Conservation (phyloP, 768 basidiomycete species). For the Mycena rosella region DNA sequence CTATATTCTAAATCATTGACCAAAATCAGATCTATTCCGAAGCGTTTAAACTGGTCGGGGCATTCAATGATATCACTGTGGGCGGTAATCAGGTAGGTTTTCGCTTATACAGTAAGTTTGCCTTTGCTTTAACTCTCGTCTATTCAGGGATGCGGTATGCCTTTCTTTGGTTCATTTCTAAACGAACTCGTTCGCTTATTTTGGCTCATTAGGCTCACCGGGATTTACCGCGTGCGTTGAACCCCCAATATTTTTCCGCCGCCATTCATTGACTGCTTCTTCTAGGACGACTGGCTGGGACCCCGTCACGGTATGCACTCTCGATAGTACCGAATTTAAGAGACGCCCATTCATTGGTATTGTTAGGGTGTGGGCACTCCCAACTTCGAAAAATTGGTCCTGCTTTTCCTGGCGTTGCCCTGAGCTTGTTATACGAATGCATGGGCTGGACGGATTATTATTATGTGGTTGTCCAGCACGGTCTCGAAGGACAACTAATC, state of each 20-base stretch:
- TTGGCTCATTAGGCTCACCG: constrained; percentile 41
- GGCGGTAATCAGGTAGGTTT: constrained; percentile 49
- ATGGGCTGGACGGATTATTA: too few species aligned
- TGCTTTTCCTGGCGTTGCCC: constrained; percentile 51
- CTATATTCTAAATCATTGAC: not conserved
- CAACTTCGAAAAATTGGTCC: constrained; percentile 47
- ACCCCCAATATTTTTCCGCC: not conserved
- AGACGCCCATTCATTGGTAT: not conserved
- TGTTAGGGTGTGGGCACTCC: constrained; percentile 54
- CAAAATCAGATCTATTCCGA: constrained; percentile 52
- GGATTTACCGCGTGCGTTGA: constrained; percentile 52
- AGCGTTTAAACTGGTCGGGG: constrained; percentile 41
- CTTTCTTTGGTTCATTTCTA: not conserved
- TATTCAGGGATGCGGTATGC: constrained; percentile 15
- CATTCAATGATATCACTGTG: constrained; percentile 57
- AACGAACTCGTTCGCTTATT: not conserved
- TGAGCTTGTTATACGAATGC: constrained; percentile 37
- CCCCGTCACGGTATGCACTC: constrained; percentile 51
- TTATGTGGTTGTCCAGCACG: too few species aligned
- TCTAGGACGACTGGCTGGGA: constrained; percentile 55
- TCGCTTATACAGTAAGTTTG: not conserved
- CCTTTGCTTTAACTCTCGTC: not conserved
- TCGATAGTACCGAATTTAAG: too few species aligned
- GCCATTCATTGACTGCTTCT: constrained; percentile 7
- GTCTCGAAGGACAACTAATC: too few species aligned